These are phyloP conservation scores for Phytophthora sojae DNA, from an alignment of 352 stramenopile genomes.

Conservation along the genomic window DNA sequence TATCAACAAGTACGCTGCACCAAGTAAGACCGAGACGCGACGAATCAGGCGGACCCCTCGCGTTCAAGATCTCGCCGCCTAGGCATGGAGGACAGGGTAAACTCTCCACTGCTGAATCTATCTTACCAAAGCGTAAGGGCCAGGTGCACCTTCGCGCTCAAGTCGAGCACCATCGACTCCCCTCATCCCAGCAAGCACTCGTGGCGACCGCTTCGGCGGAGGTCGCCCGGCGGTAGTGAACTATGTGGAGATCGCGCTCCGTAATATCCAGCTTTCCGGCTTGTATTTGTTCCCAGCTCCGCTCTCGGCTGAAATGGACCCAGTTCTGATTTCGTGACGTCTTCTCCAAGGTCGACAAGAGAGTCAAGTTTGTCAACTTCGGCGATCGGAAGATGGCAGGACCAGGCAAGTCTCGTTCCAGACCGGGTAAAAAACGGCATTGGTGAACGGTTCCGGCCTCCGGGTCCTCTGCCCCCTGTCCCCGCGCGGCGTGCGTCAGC, in stretches of 20 bases:
- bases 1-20: not conserved
- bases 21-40: not conserved
- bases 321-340: constrained; percentile 4
- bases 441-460: no score
- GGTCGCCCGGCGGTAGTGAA: not conserved
- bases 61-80: no score
- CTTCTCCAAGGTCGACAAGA: constrained; percentile 6
- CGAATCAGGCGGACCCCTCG: not conserved
- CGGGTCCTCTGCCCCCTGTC: no score
- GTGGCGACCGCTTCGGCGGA: not conserved
- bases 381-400: constrained; percentile 6
- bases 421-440: not conserved
- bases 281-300: constrained; percentile 7
- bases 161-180: not conserved
- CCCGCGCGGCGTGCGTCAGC: no score
- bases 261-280: not conserved
- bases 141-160: not conserved
- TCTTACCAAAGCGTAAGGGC: not conserved
- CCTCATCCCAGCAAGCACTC: not conserved
- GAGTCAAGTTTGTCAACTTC: constrained; percentile 2
- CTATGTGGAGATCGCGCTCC: not conserved
- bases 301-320: constrained; percentile 5
- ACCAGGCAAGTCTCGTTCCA: not conserved
- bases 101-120: not conserved
- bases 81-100: not conserved